Evolutionary conservation across 2,329 filamentous ascomycete species (phyloP).

Genomic region (Neoarthrinium moseri): DNA sequence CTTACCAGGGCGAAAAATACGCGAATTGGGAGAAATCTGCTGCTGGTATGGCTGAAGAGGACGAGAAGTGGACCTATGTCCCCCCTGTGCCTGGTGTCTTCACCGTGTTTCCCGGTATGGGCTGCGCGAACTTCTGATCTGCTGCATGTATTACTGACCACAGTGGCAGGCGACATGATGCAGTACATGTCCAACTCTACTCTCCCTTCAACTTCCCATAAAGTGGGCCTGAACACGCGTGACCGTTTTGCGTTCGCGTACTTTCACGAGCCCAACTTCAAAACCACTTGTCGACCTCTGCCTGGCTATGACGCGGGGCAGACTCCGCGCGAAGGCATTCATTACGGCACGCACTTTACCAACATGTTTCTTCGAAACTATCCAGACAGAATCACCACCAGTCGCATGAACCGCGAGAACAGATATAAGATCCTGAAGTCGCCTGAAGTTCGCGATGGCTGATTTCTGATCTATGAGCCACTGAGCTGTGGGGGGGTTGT

Average conservation of each 20-base stretch:
- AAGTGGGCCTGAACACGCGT: conserved; percentile 46
- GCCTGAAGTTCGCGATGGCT: too few relatives aligned
- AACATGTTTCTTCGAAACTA: conserved; percentile 52
- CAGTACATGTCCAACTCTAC: conserved; percentile 46
- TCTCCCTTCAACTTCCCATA: conserved; percentile 47
- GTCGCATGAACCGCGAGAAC: conserved; percentile 31
- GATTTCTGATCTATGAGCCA: too few relatives aligned
- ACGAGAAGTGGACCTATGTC: conserved; percentile 46
- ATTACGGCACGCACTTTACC: conserved; percentile 52
- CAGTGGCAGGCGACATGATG: conserved; percentile 50
- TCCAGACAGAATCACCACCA: conserved; percentile 43
- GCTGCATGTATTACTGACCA: neutral
- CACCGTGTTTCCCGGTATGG: conserved; percentile 47
- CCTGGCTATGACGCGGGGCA: conserved; percentile 33
- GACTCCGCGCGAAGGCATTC: conserved; percentile 35
- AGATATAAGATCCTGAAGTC: conserved; percentile 20
- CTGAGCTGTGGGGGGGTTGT: too few relatives aligned
- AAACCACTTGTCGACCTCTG: conserved; percentile 41
- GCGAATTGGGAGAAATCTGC: conserved; percentile 45
- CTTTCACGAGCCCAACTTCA: conserved; percentile 51
- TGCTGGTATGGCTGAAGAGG: conserved; percentile 42
- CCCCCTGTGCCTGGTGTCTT: conserved; percentile 42
- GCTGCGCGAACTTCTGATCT: too few relatives aligned
- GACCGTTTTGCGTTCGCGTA: conserved; percentile 50
- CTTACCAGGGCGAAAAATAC: conserved; percentile 34